These are phyloP conservation scores for Claviceps fusiformis DNA, from an alignment of 2,329 filamentous ascomycete genomes.

Conservation along the genomic window DNA sequence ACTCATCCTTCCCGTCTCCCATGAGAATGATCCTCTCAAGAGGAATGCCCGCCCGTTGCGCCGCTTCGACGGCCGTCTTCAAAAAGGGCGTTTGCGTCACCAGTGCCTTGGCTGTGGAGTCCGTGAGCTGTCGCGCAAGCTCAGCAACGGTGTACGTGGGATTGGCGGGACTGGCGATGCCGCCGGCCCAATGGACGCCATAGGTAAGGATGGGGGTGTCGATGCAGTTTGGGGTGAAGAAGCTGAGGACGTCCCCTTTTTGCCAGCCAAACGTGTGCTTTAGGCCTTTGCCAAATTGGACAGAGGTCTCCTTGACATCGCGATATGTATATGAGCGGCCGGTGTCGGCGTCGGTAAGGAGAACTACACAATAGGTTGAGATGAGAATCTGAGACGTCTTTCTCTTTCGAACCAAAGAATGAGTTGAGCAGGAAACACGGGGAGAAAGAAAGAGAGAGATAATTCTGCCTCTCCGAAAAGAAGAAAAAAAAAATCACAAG, in stretches of 20 bases:
- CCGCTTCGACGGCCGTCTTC: conserved; percentile 51
- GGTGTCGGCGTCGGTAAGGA: conserved; percentile 65
- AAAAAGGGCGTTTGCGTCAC: conserved; percentile 61
- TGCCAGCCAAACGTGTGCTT: conserved; percentile 63
- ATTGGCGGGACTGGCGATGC: conserved; percentile 72
- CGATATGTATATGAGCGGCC: conserved; percentile 55
- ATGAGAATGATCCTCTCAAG: conserved; percentile 62
- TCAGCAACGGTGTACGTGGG: conserved; percentile 76
- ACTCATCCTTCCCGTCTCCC: conserved; percentile 51
- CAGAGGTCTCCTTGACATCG: conserved; percentile 49
- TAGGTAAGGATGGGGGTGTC: conserved; percentile 68
- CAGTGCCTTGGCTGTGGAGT: conserved; percentile 61
- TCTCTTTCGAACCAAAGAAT: background rate
- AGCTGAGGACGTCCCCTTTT: conserved; percentile 67
- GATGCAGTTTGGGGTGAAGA: conserved; percentile 78
- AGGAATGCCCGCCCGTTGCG: conserved; percentile 54
- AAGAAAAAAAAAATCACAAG: background rate
- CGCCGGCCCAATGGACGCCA: conserved; percentile 73
- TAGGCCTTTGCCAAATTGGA: conserved; percentile 70
- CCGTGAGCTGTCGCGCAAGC: conserved; percentile 69
- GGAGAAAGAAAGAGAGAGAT: too few relatives aligned
- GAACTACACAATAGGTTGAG: conserved; percentile 37
- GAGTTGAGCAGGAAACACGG: too few relatives aligned
- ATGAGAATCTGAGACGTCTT: background rate
- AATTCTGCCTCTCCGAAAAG: background rate